Percentiles rank a stretch among this genome's conserved stretches.
These are phyloP conservation scores for Debaryomycetaceae sp. DNA, from an alignment of 1,139 yeast genomes.

Conservation along the genomic window DNA sequence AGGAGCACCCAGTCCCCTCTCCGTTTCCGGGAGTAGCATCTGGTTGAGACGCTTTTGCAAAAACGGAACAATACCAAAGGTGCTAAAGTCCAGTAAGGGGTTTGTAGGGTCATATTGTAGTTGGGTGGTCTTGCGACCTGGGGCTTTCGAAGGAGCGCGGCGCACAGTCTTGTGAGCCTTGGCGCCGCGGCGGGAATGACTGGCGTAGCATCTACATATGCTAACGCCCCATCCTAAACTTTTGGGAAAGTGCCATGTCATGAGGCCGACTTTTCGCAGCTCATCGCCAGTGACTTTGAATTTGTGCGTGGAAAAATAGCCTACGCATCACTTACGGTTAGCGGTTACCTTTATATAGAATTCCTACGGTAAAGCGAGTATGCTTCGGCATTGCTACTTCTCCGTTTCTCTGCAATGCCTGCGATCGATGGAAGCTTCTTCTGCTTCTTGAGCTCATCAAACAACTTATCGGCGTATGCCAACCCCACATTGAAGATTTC, in stretches of 20 bases:
- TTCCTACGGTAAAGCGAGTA: slow-evolving; percentile 43
- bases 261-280: no score
- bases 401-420: slow-evolving; percentile 29
- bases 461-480: slow-evolving; percentile 52
- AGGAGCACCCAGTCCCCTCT: slow-evolving; percentile 3
- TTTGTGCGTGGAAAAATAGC: no score
- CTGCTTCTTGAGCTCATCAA: slow-evolving; percentile 42
- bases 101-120: slow-evolving; percentile 9
- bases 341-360: slow-evolving; percentile 32
- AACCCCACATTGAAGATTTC: slow-evolving; percentile 80
- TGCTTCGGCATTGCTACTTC: slow-evolving; percentile 8
- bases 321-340: no score
- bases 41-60: slow-evolving; percentile 15
- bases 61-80: slow-evolving; percentile 18
- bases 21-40: slow-evolving; percentile 3
- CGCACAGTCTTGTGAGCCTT: no score
- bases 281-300: no score
- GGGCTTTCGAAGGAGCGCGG: no score
- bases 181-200: no score
- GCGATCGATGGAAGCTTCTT: slow-evolving; percentile 56
- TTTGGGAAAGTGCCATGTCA: no score
- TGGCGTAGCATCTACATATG: no score
- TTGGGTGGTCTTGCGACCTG: not conserved
- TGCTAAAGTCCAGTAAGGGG: slow-evolving; percentile 10
- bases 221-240: no score